Evolutionary conservation across 2,329 filamentous ascomycete genomes (phyloP), one percentile per base, ranked within the genome.

Genomic region (Aspergillus texensis): DNA sequence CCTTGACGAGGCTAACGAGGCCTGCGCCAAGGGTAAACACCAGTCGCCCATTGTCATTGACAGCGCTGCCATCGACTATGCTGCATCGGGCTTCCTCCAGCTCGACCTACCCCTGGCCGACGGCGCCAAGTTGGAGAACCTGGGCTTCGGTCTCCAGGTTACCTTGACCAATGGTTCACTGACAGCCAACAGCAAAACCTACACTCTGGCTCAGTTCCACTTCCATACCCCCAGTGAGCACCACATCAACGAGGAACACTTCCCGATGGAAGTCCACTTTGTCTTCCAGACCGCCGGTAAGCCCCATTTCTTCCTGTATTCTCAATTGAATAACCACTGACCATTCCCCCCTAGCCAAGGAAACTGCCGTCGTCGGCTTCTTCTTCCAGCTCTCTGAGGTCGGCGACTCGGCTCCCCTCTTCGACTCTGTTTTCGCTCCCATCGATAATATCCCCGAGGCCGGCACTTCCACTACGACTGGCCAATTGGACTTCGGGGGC

Each of bases 151-250:
- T 53, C 74, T 83, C 0, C 81, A 85, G 50, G 85, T 84, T 1
- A 70, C 86, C 62, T 76, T 87, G 34, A 82, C 83, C 62, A 82
- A 82, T 57, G 84, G 84, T 34, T 82, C 78, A 12, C 79, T 85
- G 4, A 76, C 68, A 0, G 71, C 83, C 28, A 75, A 69, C 1
- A 78, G 76, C 34, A 72, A 73, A 19, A 70, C 76, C 19, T 86
- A 82, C 72, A 70, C 67, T 0, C 77, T 87, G 16, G 75, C 75
- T 54, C 86, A 88, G 67, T 88, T 87, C 76, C 86, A 88, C 74
- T 86, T 88, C 76, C 86, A 88, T 70, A 84, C 84, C 0, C 85
- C 86, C 0, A 84, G 84, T 50, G 86, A 89, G 78, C 86, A 89
- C 68, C 80, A 82, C 54, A 77, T 88, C 61, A 72, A 77, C 60